Evolutionary conservation across 177 flowering plant species (phyloP), one percentile per base, ranked within the genome.

Genomic region (Vitis hybrid): DNA sequence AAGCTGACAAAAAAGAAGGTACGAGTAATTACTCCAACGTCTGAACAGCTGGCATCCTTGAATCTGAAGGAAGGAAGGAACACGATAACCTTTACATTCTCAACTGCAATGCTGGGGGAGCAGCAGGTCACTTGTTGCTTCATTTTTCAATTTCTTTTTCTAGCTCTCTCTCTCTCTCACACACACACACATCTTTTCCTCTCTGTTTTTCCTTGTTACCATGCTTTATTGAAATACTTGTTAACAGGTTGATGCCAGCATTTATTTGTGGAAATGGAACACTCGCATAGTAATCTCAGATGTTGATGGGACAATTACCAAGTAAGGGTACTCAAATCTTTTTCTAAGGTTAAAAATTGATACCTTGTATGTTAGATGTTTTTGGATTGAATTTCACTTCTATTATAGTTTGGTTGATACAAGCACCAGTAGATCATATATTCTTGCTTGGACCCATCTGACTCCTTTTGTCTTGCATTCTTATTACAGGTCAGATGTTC

Each of bases 231-330:
- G 16, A 69, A 53, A 15, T 65, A 54, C 70, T 71, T 29, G 66
- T 74, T 52, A 77, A 70, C 88, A 95, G 98, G 97, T 93, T 69
- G 97, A 96, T 77, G 97, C 97, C n/a, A 85, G 90, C 74, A 92
- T 96, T 68, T 96, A 82, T 78, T 77, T 96, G 76, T 96, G 99
- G 99, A 93, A 88, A 85, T 96, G 97, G 97, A 87, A 93, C 81
- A 81, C 92, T 39, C 92, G 85, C 7, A 77, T 96, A 66, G 98
- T 96, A 68, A 83, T 96, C 59, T 93, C 99, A 31, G 98, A 93
- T 80, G 99, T 96, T 74, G 99, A 96, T 83, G 99, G 99, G 63
- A 95, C 99, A 59, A 95, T 93, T 65, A 95, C 99, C 63, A 89
- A 78, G 99, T 93, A 81, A 82, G 87, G 60, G 15, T 3, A 51